Evolutionary conservation across 225 moss, liverwort and hornwort species (phyloP), one percentile per base, ranked within the genome.

Genomic region (Polytrichum formosum): DNA sequence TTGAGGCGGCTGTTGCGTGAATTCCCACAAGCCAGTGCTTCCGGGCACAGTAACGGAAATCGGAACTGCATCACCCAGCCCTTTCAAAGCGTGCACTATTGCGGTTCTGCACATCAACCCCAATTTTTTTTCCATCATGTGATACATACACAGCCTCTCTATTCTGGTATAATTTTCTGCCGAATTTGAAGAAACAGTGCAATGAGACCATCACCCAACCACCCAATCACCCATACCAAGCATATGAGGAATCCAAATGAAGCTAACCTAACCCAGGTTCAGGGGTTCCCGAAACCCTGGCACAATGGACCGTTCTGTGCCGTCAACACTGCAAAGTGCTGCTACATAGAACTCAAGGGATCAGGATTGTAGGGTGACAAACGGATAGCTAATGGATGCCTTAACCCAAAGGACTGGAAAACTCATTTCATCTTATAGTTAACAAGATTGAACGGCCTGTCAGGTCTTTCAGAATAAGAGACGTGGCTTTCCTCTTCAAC

Each of bases 31-130:
- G 27, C 98, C 98, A 4, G 92, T 84, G 46, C 72, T 70, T 67
- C 98, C 98, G 0, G 98, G 98, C 13, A 84, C 82, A 1, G 84
- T 82, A 22, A 98, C 75, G 7, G 94, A 94, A 26, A 98, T 64
- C 5, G 92, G 94, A 1, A 98, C 80, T 0, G 90, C 87, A 53
- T 92, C 88, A 2, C 68, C 83, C 31, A 98, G 67, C 4, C 92
- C 94, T 63, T 98, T 98, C 21, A 98, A 78, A 30, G 83, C 80
- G 78, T 98, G 98, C 75, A 98, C 98, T 22, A 98, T 92, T 26
- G 86, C 89, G 5, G 80, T 33, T 63, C 75, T 71, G 71, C 59
- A 71, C 69, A 69, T 55, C 17, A 63, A 63, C 62, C 62, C 62
- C 8, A 2, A n/a, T 2, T 9, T 0, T 10, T 10, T 37, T 37